Conservation (phyloP, 305 asterid genomes). For the Fraxinus dipetala region DNA sequence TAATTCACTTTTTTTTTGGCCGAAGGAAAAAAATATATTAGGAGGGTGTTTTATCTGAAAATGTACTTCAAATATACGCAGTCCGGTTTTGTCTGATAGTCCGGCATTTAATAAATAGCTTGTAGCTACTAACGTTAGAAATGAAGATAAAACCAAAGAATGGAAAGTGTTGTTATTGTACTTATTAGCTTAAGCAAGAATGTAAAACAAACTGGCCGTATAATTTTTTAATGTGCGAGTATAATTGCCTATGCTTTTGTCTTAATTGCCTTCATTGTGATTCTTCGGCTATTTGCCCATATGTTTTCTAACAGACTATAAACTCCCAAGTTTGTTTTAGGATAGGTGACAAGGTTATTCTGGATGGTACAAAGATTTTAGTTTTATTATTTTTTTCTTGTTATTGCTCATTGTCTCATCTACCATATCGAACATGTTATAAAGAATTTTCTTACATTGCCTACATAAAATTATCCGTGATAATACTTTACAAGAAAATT, state of each 20-base stretch:
- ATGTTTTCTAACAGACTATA: background rate
- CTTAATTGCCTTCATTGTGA: background rate
- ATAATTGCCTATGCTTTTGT: background rate
- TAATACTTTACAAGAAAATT: no score
- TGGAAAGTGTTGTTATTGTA: background rate
- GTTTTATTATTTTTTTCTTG: no score
- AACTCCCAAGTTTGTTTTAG: no score
- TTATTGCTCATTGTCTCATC: no score
- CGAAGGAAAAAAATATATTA: background rate
- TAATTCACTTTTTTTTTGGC: no score
- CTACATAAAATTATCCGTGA: no score
- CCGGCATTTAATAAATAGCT: background rate
- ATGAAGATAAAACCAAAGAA: conserved; percentile 20
- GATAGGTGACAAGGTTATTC: no score
- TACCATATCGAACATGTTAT: no score
- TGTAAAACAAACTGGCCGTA: background rate
- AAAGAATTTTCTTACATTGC: no score
- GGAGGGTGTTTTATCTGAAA: background rate
- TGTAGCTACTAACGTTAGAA: background rate
- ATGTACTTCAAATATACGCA: background rate
- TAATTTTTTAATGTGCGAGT: background rate
- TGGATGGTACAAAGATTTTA: no score
- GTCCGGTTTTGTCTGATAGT: background rate
- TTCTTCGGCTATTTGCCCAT: background rate
- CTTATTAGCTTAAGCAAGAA: background rate